Percentiles rank a stretch among this genome's conserved stretches.
These are phyloP conservation scores for Claviceps maximensis DNA, from an alignment of 2,329 filamentous ascomycete species.

Conservation along the genomic window DNA sequence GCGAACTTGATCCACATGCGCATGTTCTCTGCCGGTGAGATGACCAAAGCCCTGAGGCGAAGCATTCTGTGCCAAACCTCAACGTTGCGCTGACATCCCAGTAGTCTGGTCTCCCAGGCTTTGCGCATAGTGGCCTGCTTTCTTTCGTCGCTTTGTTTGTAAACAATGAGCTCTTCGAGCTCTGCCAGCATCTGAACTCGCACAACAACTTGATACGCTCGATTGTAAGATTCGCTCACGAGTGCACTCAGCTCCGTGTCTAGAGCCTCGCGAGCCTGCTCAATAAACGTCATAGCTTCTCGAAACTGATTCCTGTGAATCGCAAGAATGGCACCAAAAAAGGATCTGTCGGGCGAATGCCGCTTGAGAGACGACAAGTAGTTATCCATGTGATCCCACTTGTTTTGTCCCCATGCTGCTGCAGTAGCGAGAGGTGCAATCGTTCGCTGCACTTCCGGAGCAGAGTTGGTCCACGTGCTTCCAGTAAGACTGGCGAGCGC, in stretches of 20 bases:
- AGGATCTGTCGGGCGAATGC: constrained; percentile 84
- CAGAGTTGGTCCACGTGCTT: constrained; percentile 86
- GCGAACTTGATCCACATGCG: constrained; percentile 99
- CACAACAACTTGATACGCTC: constrained; percentile 95
- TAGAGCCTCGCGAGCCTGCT: constrained; percentile 81
- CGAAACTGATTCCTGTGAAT: constrained; percentile 94
- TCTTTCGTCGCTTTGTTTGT: constrained; percentile 85
- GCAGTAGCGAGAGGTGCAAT: constrained; percentile 92
- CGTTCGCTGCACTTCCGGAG: constrained; percentile 71
- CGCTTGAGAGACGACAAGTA: constrained; percentile 94
- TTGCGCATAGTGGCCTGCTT: constrained; percentile 83
- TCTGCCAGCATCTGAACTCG: constrained; percentile 98
- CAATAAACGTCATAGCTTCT: constrained; percentile 77
- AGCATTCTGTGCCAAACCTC: constrained; percentile 99
- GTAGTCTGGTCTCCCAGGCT: constrained; percentile 91
- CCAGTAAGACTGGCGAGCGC: constrained; percentile 76
- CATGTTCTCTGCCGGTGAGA: constrained; percentile 83
- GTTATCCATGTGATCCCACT: constrained; percentile 97
- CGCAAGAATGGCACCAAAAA: constrained; percentile 92
- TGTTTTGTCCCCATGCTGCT: constrained; percentile 88
- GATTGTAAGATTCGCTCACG: constrained; percentile 96
- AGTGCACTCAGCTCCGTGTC: constrained; percentile 93
- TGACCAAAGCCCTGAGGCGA: constrained; percentile 82
- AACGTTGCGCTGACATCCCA: constrained; percentile 91
- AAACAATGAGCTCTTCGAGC: constrained; percentile 92